Evolutionary conservation across 2,329 filamentous ascomycete genomes (phyloP).

Genomic region (Malbranchea zuffiana): DNA sequence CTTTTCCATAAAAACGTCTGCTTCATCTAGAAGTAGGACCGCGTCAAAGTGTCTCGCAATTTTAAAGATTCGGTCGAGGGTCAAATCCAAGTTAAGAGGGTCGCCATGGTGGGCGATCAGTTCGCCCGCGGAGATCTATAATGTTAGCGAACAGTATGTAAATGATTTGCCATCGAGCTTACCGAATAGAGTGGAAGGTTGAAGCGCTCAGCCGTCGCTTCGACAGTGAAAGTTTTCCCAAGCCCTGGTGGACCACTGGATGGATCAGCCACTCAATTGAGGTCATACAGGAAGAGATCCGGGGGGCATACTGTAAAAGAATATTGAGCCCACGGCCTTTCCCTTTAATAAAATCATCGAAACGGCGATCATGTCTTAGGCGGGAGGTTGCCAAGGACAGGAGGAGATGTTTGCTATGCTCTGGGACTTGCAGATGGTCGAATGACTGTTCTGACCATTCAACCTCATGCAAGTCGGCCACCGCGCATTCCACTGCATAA

Average conservation of each 20-base stretch:
- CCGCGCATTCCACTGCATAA: conserved; percentile 11
- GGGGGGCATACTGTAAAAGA: conserved; percentile 26
- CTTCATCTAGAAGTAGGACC: conserved; percentile 35
- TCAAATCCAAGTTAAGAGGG: conserved; percentile 16
- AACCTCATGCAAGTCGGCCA: conserved; percentile 15
- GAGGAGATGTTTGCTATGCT: conserved; percentile 15
- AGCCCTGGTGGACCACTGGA: conserved; percentile 18
- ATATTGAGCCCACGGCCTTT: conserved; percentile 40
- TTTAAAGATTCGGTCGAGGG: conserved; percentile 20
- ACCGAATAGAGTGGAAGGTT: conserved; percentile 26
- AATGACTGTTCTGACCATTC: conserved; percentile 13
- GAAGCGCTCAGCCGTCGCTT: conserved; percentile 25
- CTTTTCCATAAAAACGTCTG: conserved; percentile 27
- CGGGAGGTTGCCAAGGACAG: conserved; percentile 9
- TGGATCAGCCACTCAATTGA: background rate
- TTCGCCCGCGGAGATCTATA: conserved; percentile 16
- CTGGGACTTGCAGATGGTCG: conserved; percentile 16
- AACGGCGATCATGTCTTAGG: conserved; percentile 15
- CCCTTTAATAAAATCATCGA: conserved; percentile 24
- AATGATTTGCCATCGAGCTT: conserved; percentile 5
- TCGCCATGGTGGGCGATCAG: conserved; percentile 17
- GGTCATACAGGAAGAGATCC: conserved; percentile 1
- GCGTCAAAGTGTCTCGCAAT: conserved; percentile 31
- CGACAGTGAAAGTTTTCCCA: conserved; percentile 28
- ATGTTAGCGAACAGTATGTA: background rate